phyloP scores from a whole-genome alignment of 192 early-diverging fungal species.

The Backusella luteola region DNA sequence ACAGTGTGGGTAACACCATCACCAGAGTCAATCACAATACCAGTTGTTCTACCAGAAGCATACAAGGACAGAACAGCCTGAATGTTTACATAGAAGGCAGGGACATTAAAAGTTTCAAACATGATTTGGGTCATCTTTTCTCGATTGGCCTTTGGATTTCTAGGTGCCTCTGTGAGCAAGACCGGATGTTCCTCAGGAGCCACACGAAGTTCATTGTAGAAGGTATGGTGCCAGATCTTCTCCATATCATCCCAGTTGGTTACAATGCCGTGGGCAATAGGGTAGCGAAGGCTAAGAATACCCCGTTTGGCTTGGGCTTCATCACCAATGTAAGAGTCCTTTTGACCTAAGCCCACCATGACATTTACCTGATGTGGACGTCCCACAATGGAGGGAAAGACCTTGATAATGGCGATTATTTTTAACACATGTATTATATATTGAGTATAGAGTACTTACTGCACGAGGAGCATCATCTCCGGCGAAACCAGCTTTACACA shows the following conservation, averaged over 20 bases:
- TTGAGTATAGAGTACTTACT: conserved; percentile 40
- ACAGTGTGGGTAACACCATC: conserved; percentile 98
- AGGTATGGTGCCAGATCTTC: conserved; percentile 96
- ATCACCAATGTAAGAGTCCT: conserved; percentile 88
- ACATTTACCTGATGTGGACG: conserved; percentile 81
- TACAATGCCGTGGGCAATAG: conserved; percentile 89
- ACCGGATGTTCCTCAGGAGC: conserved; percentile 98
- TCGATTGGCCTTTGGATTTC: conserved; percentile 98
- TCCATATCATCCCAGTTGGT: conserved; percentile 96
- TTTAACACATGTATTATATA: not conserved
- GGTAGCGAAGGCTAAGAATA: conserved; percentile 83
- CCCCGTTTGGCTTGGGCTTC: conserved; percentile 89
- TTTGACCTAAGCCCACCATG: conserved; percentile 90
- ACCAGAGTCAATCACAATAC: conserved; percentile 98
- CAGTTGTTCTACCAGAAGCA: conserved; percentile 95
- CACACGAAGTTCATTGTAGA: conserved; percentile 97
- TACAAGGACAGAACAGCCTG: conserved; percentile 96
- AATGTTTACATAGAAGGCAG: conserved; percentile 96
- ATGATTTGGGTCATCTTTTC: conserved; percentile 99
- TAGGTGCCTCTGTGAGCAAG: conserved; percentile 92
- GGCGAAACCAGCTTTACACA: conserved; percentile 95
- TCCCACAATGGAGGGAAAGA: conserved; percentile 83
- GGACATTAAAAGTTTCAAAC: conserved; percentile 97
- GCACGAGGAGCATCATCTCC: conserved; percentile 90
- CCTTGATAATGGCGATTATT: conserved; percentile 4